A percentile compares a stretch with the other conserved stretches of the same genome.
Evolutionary conservation across 495 filamentous ascomycete genomes (phyloP).

Genomic region (Poronia punctata): DNA sequence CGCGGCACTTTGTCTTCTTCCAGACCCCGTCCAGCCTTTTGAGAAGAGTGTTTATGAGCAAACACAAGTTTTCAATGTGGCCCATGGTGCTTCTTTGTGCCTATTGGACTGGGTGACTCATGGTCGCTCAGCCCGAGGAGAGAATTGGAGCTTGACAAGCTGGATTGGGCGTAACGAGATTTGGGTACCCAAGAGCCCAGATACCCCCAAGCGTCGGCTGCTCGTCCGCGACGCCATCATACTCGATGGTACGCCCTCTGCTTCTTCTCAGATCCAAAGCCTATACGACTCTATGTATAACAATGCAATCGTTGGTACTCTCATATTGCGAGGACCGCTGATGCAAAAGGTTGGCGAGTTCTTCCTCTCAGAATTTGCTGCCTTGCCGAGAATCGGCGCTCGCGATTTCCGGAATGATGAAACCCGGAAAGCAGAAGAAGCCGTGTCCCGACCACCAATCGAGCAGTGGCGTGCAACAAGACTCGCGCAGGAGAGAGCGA

Average conservation of each 20-base stretch:
- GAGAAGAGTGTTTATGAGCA: conserved; percentile 74
- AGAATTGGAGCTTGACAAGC: conserved; percentile 72
- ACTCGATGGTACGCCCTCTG: conserved; percentile 47
- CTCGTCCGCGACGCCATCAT: conserved; percentile 77
- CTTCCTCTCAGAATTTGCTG: conserved; percentile 67
- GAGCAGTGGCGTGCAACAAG: conserved; percentile 38
- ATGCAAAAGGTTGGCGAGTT: conserved; percentile 58
- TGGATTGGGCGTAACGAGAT: conserved; percentile 86
- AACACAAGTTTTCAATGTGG: conserved; percentile 65
- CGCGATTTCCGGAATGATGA: conserved; percentile 58
- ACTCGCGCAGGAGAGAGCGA: conserved; percentile 45
- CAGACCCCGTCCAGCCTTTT: conserved; percentile 90
- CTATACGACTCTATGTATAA: conserved; percentile 55
- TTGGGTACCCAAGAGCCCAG: conserved; percentile 41
- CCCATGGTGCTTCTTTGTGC: conserved; percentile 56
- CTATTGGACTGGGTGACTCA: conserved; percentile 89
- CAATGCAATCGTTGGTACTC: conserved; percentile 67
- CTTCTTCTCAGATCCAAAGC: conserved; percentile 15
- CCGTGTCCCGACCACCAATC: conserved; percentile 25
- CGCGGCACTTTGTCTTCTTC: conserved; percentile 79
- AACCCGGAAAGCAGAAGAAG: conserved; percentile 34
- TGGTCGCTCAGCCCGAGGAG: conserved; percentile 78
- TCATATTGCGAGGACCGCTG: conserved; percentile 71
- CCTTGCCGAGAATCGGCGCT: conserved; percentile 75
- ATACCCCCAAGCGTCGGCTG: conserved; percentile 44